A percentile compares a stretch with the other conserved stretches of the same genome.
Evolutionary conservation across 2,329 filamentous ascomycete genomes (phyloP).

Genomic region (Endothia cerciana): DNA sequence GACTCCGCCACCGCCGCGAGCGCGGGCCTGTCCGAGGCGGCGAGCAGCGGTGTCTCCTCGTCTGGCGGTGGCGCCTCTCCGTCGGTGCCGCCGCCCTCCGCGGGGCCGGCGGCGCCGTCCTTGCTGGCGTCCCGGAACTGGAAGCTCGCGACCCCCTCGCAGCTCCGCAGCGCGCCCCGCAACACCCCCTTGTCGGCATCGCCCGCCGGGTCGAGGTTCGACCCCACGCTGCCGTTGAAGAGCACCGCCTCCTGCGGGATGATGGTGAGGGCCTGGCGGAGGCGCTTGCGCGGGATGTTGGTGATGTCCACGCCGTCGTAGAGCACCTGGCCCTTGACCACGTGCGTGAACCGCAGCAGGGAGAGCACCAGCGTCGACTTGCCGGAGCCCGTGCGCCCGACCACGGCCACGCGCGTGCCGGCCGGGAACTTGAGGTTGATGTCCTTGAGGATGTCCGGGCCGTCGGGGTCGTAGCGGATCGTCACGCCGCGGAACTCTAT

Average conservation of each 20-base stretch:
- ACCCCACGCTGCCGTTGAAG: slow-evolving; percentile 44
- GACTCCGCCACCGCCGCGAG: slow-evolving; percentile 31
- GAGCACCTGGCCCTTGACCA: slow-evolving; percentile 38
- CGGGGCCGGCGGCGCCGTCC: slow-evolving; percentile 21
- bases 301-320: slow-evolving; percentile 44
- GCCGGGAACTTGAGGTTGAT: slow-evolving; percentile 42
- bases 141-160: slow-evolving; percentile 61
- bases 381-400: slow-evolving; percentile 69
- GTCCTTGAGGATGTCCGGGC: slow-evolving; percentile 37
- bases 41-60: slow-evolving; percentile 30
- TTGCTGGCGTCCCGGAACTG: slow-evolving; percentile 42
- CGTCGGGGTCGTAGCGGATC: slow-evolving; percentile 35
- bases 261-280: slow-evolving; percentile 43
- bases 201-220: slow-evolving; percentile 68
- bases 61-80: slow-evolving; percentile 8
- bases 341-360: slow-evolving; percentile 42
- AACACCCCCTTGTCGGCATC: slow-evolving; percentile 58
- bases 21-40: slow-evolving; percentile 11
- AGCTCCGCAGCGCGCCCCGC: slow-evolving; percentile 63
- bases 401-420: slow-evolving; percentile 67
- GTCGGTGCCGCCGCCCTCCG: slow-evolving; percentile 30
- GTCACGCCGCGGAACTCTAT: slow-evolving; percentile 38
- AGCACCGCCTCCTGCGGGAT: slow-evolving; percentile 47
- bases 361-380: slow-evolving; percentile 59
- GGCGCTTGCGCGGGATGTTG: slow-evolving; percentile 38